Evolutionary conservation across 2,329 filamentous ascomycete genomes (phyloP), one percentile per base, ranked within the genome.

Genomic region (Talaromyces verruculosus): DNA sequence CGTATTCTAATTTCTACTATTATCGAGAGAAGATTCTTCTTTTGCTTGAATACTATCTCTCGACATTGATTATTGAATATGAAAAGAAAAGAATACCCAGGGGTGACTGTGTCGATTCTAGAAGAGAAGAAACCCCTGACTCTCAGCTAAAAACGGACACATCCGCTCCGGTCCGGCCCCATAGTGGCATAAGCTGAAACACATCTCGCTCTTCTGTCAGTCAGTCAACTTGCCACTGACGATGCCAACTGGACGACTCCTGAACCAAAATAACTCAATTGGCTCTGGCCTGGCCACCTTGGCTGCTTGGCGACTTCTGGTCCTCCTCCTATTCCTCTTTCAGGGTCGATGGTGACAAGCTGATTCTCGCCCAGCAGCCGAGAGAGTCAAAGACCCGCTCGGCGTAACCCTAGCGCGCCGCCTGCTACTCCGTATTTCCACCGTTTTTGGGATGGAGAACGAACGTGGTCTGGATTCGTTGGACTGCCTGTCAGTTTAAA

Each of bases 181-280:
- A 53, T 53, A n/a, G 49, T 53, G 49, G 49, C 49, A 53, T 11
- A 53, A 53, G 49, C 49, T 53, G 49, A 53, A 53, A 53, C 49
- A 51, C 15, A 3, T 51, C 35, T 47, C 45, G 0, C 15, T 41
- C 3, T 25, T 3, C 25, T 25, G 25, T 25, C 25, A 25, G 25
- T 25, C 39, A 41, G n/a, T 43, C 41, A 43, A 43, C 39, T 15
- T 13, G 35, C 35, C 35, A 37, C 35, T 37, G 33, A 37, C 41
- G 41, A 43, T 47, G 45, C 45, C 45, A 47, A 47, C 45, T 5
- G 45, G 15, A 2, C 43, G 19, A 43, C 41, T 51, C 15, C 47
- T 51, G 47, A 28, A 30, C 47, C 47, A 30, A n/a, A 5, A 33
- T n/a, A 28, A 53, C 15, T 53, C 49, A 11, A 53, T 53, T 53